Evolutionary conservation across 140 eudicot genomes (phyloP).

Genomic region (Ambrosia hybrid): DNA sequence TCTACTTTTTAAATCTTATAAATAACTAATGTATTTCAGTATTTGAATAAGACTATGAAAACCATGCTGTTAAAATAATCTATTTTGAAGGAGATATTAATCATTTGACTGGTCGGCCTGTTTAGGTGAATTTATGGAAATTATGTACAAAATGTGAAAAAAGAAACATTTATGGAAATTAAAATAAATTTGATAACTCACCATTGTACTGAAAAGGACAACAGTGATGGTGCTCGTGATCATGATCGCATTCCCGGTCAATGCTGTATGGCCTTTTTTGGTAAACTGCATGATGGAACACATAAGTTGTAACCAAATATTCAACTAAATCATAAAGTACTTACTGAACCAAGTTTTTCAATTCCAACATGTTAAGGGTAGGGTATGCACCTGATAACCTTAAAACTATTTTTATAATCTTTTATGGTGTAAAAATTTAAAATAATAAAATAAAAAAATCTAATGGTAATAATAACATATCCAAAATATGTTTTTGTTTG

Average conservation of each 20-base stretch:
- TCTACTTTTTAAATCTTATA: background rate
- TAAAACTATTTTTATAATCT: too few species aligned
- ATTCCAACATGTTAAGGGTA: background rate
- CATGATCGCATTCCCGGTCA: constrained; percentile 61
- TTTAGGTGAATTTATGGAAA: too few species aligned
- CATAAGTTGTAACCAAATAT: constrained; percentile 12
- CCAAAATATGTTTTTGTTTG: background rate
- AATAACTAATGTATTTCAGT: too few species aligned
- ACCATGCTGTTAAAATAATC: background rate
- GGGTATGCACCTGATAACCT: too few species aligned
- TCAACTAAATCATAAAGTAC: background rate
- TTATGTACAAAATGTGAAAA: background rate
- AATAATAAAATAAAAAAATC: too few species aligned
- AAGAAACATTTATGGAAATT: background rate
- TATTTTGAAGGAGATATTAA: background rate
- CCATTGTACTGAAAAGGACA: constrained; percentile 84
- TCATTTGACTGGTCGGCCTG: background rate
- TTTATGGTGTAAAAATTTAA: too few species aligned
- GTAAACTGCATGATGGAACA: constrained; percentile 55
- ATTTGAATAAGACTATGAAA: background rate
- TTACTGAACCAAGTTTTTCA: background rate
- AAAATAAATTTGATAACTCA: constrained; percentile 23
- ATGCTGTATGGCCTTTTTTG: constrained; percentile 52
- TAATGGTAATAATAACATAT: background rate
- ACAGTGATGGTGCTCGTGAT: constrained; percentile 81